These are phyloP conservation scores for Neurospora sp. DNA, from an alignment of 2,329 filamentous ascomycete genomes.

Conservation along the genomic window DNA sequence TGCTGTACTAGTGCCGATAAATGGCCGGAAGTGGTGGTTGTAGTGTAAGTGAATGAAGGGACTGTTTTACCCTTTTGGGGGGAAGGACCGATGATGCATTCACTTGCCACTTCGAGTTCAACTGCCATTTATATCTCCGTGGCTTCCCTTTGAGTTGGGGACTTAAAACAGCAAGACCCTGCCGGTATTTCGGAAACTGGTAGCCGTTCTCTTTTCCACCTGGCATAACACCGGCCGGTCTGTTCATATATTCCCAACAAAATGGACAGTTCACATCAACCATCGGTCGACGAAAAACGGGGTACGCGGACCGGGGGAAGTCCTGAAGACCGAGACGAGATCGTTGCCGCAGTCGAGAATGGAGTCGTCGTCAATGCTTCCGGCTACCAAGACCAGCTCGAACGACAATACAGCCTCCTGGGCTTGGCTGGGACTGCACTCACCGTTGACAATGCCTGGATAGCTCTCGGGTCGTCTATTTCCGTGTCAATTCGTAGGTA, in stretches of 20 bases:
- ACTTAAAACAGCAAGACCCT: not conserved
- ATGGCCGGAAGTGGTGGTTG: not conserved
- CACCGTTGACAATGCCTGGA: slow-evolving; percentile 57
- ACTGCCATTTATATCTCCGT: not conserved
- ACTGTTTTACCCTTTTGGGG: not conserved
- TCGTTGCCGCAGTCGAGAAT: slow-evolving; percentile 23
- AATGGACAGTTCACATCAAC: not conserved
- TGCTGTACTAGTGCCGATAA: not conserved
- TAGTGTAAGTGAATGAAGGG: not conserved
- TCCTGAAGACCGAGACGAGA: slow-evolving; percentile 21
- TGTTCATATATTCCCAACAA: not conserved
- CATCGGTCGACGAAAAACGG: not conserved
- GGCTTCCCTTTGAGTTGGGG: not conserved
- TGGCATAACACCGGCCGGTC: not conserved
- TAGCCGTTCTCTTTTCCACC: not conserved
- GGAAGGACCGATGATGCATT: not conserved
- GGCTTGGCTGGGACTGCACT: slow-evolving; percentile 50
- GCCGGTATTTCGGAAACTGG: not conserved
- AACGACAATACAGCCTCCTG: slow-evolving; percentile 51
- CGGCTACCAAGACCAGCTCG: slow-evolving; percentile 53
- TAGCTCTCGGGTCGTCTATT: slow-evolving; percentile 52
- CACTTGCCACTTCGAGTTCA: not conserved
- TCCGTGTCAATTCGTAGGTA: slow-evolving; percentile 38
- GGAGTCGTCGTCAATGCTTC: slow-evolving; percentile 50
- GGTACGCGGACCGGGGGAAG: not conserved